Conservation (phyloP, 2,329 filamentous ascomycete genomes). For the Zalaria sp. region DNA sequence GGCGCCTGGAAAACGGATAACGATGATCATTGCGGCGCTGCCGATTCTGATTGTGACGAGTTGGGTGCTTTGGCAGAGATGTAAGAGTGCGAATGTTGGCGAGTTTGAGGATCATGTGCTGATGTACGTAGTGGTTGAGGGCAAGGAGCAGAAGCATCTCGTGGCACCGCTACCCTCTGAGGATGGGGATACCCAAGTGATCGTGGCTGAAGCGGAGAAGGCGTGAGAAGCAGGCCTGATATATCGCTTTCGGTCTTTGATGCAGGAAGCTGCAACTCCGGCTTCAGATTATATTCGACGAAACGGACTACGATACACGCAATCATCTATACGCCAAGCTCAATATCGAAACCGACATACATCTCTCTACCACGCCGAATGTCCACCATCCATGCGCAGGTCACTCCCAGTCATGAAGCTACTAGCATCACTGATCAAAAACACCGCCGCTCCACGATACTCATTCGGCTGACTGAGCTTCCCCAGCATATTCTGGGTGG, state of each 20-base stretch:
- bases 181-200: not conserved
- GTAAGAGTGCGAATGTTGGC: not conserved
- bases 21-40: slow-evolving; percentile 11
- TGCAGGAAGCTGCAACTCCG: not conserved
- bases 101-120: not conserved
- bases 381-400: slow-evolving; percentile 40
- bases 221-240: not conserved
- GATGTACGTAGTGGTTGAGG: slow-evolving; percentile 7
- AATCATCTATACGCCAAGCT: not conserved
- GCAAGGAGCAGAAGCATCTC: slow-evolving; percentile 13
- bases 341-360: not conserved
- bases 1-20: slow-evolving; percentile 9
- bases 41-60: slow-evolving; percentile 14
- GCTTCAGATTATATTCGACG: slow-evolving; percentile 1
- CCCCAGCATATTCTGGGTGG: slow-evolving; percentile 71
- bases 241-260: not conserved
- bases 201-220: slow-evolving; percentile 1
- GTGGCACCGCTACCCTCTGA: too few relatives aligned
- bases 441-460: slow-evolving; percentile 23
- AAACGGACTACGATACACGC: not conserved
- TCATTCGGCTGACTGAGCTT: slow-evolving; percentile 21
- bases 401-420: slow-evolving; percentile 43
- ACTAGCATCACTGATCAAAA: slow-evolving; percentile 26
- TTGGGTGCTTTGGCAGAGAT: slow-evolving; percentile 14
- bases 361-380: slow-evolving; percentile 34